Percentiles rank a stretch among this genome's conserved stretches.
Evolutionary conservation across 192 early-diverging fungal genomes (phyloP).

Genomic region (Coemansia sp.): DNA sequence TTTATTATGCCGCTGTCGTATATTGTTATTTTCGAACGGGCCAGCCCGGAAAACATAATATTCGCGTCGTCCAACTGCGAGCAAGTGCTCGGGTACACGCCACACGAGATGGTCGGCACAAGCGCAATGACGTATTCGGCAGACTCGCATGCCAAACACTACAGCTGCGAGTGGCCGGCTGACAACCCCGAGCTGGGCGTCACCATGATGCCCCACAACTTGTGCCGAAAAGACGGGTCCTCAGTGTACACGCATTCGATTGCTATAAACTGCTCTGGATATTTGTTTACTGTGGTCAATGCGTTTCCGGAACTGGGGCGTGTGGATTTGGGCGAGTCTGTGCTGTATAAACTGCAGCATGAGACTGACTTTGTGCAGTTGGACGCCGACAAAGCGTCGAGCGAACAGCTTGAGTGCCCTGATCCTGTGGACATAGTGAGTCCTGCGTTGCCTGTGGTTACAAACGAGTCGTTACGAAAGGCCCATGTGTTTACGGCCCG

Average conservation of each 20-base stretch:
- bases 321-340: conserved; percentile 26
- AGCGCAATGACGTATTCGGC: conserved; percentile 37
- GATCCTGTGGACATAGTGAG: conserved; percentile 11
- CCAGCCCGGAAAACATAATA: conserved; percentile 30
- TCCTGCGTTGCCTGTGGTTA: conserved; percentile 14
- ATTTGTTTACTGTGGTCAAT: conserved; percentile 30
- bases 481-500: conserved; percentile 44
- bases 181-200: conserved; percentile 50
- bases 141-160: conserved; percentile 42
- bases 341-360: conserved; percentile 43
- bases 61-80: conserved; percentile 38
- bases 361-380: conserved; percentile 17
- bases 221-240: conserved; percentile 20
- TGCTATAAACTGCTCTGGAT: conserved; percentile 41
- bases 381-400: conserved; percentile 1
- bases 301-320: conserved; percentile 36
- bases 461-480: conserved; percentile 28
- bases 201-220: conserved; percentile 43
- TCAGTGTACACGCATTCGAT: conserved; percentile 28
- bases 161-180: conserved; percentile 47
- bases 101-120: conserved; percentile 41
- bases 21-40: conserved; percentile 35
- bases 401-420: not conserved
- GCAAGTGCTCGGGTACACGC: conserved; percentile 32
- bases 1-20: conserved; percentile 40